These are phyloP conservation scores for Ogataea allantospora DNA, from an alignment of 805 yeast species.

Conservation along the genomic window DNA sequence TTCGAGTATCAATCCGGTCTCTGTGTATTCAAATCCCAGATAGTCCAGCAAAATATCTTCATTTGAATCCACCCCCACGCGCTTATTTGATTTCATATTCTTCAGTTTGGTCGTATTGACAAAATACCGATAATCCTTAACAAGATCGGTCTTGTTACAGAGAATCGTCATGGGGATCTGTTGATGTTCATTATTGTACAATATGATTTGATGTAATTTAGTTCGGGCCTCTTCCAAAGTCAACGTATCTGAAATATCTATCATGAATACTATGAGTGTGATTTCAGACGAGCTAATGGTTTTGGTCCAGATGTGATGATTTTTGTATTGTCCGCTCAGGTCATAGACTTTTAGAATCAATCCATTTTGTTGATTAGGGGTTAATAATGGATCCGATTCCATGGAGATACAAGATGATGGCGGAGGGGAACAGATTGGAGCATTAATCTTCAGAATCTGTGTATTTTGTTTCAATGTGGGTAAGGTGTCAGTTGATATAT, in stretches of 20 bases:
- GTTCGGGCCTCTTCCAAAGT: conserved; percentile 24
- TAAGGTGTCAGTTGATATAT: conserved; percentile 18
- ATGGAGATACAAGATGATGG: conserved; percentile 6
- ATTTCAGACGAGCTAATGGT: conserved; percentile 8
- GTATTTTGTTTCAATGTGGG: conserved; percentile 28
- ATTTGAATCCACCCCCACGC: conserved; percentile 8
- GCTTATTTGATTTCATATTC: conserved; percentile 10
- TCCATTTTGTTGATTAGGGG: conserved; percentile 4
- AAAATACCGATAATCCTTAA: conserved; percentile 19
- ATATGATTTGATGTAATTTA: conserved; percentile 22
- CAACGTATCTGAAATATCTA: conserved; percentile 32
- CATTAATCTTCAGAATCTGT: conserved; percentile 12
- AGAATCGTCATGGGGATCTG: conserved; percentile 28
- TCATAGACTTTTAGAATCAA: conserved; percentile 27
- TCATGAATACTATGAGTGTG: conserved; percentile 26
- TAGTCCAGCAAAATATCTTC: conserved; percentile 19
- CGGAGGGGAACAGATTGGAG: conserved; percentile 12
- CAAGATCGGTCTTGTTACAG: conserved; percentile 32
- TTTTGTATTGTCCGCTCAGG: conserved; percentile 32
- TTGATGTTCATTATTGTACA: conserved; percentile 18
- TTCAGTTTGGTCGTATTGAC: conserved; percentile 7
- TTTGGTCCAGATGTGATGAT: conserved; percentile 27
- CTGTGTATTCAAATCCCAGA: conserved; percentile 18
- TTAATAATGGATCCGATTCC: conserved; percentile 3
- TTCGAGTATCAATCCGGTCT: conserved; percentile 2